Conservation (phyloP, 176 grass and related monocot species). For the Dendrocalamus sinicus region DNA sequence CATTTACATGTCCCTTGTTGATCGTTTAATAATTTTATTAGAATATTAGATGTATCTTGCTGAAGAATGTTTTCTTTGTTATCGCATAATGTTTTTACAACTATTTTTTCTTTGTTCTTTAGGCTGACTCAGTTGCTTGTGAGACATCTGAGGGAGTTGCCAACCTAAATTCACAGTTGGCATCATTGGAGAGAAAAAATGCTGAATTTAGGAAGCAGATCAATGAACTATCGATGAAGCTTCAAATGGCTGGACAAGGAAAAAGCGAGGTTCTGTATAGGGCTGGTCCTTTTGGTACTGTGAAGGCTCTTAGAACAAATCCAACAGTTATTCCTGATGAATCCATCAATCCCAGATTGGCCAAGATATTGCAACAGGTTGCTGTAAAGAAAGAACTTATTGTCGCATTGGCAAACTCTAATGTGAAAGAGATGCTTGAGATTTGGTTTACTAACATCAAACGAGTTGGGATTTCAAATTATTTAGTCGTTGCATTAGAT, state of each 20-base stretch:
- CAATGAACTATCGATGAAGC: slow-evolving; percentile 67
- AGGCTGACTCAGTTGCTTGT: slow-evolving; percentile 71
- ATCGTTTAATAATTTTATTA: not conserved
- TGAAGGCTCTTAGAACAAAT: slow-evolving; percentile 90
- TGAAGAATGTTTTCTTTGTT: slow-evolving; percentile 4
- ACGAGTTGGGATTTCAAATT: slow-evolving; percentile 86
- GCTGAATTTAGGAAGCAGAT: slow-evolving; percentile 79
- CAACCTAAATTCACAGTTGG: slow-evolving; percentile 59
- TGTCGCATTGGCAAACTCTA: slow-evolving; percentile 91
- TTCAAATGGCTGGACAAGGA: slow-evolving; percentile 73
- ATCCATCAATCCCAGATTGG: slow-evolving; percentile 75
- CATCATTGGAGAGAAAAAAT: slow-evolving; percentile 66
- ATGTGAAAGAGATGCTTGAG: slow-evolving; percentile 81
- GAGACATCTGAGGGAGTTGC: slow-evolving; percentile 53
- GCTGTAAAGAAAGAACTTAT: slow-evolving; percentile 87
- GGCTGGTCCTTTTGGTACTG: slow-evolving; percentile 88
- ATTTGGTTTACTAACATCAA: slow-evolving; percentile 94
- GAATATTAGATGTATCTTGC: not conserved
- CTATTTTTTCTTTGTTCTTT: slow-evolving; percentile 25
- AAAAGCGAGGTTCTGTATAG: slow-evolving; percentile 52
- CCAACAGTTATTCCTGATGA: slow-evolving; percentile 76
- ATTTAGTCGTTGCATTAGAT: slow-evolving; percentile 92
- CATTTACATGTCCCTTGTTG: not conserved
- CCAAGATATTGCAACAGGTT: slow-evolving; percentile 72
- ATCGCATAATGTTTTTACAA: slow-evolving; percentile 33